Base-by-base conservation (phyloP, 305 asterid species). In the Fraxinus dipetala region DNA sequence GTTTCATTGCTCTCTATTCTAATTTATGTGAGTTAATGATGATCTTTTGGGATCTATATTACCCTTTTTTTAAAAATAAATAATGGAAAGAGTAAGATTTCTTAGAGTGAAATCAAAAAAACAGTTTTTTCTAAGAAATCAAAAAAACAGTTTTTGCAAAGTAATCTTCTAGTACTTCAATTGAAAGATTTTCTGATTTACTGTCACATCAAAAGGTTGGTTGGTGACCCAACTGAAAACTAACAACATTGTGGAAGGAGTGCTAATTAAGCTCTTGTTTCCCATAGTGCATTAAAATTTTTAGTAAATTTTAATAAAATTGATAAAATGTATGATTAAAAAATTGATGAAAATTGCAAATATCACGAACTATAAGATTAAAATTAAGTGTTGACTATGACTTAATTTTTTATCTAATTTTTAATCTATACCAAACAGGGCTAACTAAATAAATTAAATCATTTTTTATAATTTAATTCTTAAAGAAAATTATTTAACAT, bases 131-230 rank as follows among this genome's bases (percentile, higher is more conserved):
- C n/a, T n/a, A n/a, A n/a, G 16, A 65, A 65, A 65, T 63, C 2
- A 16, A 79, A 63, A 26, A 36, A 7, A 36, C 11, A 7, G 43
- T 7, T 7, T 36, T 65, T 79, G 72, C 13, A 10, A 32, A 83
- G 63, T 78, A 48, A 79, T 20, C 76, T 65, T 67, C 16, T 38
- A 35, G 72, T 78, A 72, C 79, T 84, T 48, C 11, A 43, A 82
- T 80, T 67, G 16, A 2, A 80, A 80, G 89, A 84, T 80, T 51
- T 77, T 82, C 80, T 80, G 83, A 76, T 80, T 13, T 70, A 78
- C 43, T 77, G 86, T 84, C 87, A 56, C 76, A 72, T 84, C 87
- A 61, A 61, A 80, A 82, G 34, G 78, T 74, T 31, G 85, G 89
- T 80, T 18, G 75, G 61, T 54, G 13, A 16, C 35, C 51, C 51